Conservation (phyloP, 2,329 filamentous ascomycete genomes). For the Sarocladium brachiariae region DNA sequence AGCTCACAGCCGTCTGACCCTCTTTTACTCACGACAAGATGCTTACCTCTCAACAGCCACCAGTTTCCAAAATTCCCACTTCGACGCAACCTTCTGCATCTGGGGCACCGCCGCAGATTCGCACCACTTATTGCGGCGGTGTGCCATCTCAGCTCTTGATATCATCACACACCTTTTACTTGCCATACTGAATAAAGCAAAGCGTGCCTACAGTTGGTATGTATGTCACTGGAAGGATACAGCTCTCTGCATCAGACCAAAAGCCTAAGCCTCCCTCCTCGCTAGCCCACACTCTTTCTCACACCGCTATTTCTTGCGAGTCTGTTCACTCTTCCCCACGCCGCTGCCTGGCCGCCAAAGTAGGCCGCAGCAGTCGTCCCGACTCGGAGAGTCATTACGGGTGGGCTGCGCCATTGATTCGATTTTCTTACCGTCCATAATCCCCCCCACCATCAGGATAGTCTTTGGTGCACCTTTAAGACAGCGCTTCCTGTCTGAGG, state of each 20-base stretch:
- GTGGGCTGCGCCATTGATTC: not conserved
- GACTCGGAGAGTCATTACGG: not conserved
- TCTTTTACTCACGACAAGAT: not conserved
- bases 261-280: not conserved
- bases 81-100: not conserved
- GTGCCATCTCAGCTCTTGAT: not conserved
- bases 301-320: not conserved
- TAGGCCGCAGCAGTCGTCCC: constrained; percentile 2
- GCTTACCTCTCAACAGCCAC: not conserved
- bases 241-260: not conserved
- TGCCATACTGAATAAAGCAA: too few species aligned
- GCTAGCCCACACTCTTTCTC: not conserved
- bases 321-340: not conserved
- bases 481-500: not conserved
- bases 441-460: not conserved
- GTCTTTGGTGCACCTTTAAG: not conserved
- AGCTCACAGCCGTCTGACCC: not conserved
- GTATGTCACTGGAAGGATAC: not conserved
- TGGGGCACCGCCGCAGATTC: not conserved
- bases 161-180: not conserved
- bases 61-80: not conserved
- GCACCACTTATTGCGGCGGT: not conserved
- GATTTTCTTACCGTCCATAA: not conserved
- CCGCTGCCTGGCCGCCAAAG: constrained; percentile 1
- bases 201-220: too few species aligned